Percentiles rank a stretch among this genome's conserved stretches.
These are phyloP conservation scores for Benincasa hispida DNA, from an alignment of 306 rosid genomes.

Conservation along the genomic window DNA sequence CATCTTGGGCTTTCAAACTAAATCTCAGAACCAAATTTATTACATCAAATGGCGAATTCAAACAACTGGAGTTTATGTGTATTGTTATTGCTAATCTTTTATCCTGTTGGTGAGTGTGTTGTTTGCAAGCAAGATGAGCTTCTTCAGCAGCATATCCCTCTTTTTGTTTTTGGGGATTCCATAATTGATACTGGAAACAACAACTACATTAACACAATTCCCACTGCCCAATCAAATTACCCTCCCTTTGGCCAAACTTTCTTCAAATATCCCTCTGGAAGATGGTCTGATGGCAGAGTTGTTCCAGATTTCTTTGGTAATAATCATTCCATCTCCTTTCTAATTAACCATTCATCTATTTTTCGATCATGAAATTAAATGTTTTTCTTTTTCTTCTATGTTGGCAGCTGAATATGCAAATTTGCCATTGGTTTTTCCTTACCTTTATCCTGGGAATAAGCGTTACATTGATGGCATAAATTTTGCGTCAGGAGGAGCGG, in stretches of 20 bases:
- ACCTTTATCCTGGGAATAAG: conserved; percentile 12
- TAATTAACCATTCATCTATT: background rate
- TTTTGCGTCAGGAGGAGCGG: conserved; percentile 32
- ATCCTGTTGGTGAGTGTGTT: background rate
- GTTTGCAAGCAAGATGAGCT: background rate
- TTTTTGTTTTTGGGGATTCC: conserved; percentile 31
- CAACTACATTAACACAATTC: conserved; percentile 17
- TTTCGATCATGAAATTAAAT: background rate
- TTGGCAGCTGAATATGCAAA: conserved; percentile 22
- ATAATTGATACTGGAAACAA: conserved; percentile 24
- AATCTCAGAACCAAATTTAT: too few species aligned
- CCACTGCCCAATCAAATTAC: conserved; percentile 13
- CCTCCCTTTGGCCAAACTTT: conserved; percentile 34
- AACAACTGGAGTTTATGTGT: background rate
- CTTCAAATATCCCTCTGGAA: conserved; percentile 38
- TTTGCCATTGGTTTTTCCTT: conserved; percentile 11
- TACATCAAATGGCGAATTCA: background rate
- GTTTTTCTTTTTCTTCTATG: background rate
- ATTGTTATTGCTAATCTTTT: background rate
- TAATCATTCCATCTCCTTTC: background rate
- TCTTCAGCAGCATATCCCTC: background rate
- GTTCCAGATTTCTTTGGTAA: conserved; percentile 40
- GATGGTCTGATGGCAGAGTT: conserved; percentile 34
- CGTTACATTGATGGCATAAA: conserved; percentile 8
- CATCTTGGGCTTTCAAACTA: too few species aligned